Conservation (phyloP, 352 stramenopile species). For the Phytophthora tentaculata region DNA sequence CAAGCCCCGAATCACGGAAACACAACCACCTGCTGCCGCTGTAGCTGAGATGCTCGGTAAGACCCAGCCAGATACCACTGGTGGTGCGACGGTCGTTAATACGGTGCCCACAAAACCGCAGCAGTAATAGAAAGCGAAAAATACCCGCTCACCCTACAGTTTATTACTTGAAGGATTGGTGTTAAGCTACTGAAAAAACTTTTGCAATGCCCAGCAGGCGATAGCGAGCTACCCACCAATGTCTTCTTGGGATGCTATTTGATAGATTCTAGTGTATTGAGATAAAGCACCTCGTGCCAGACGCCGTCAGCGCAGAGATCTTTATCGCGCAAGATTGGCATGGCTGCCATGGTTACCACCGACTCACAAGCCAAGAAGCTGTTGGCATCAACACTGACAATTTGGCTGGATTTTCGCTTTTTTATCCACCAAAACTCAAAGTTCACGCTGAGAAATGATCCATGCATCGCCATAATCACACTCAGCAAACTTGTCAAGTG, state of each 20-base stretch:
- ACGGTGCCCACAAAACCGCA: slow-evolving; percentile 4
- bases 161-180: too few species aligned
- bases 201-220: too few species aligned
- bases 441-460: slow-evolving; percentile 15
- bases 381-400: not conserved
- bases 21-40: slow-evolving; percentile 21
- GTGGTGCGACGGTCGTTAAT: slow-evolving; percentile 9
- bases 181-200: too few species aligned
- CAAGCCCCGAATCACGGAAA: slow-evolving; percentile 43
- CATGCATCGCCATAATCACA: slow-evolving; percentile 19
- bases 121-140: slow-evolving; percentile 21
- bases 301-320: too few species aligned
- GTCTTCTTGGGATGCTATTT: too few species aligned
- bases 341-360: not conserved
- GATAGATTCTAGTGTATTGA: too few species aligned
- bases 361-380: not conserved
- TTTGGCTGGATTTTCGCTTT: not conserved
- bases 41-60: slow-evolving; percentile 28
- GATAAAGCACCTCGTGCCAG: too few species aligned
- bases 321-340: not conserved
- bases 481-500: not conserved
- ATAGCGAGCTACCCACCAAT: not conserved
- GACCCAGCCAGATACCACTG: slow-evolving; percentile 10
- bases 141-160: not conserved
- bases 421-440: not conserved